phyloP scores from a whole-genome alignment of 768 basidiomycete species.

The Lactifluus subvellereus region DNA sequence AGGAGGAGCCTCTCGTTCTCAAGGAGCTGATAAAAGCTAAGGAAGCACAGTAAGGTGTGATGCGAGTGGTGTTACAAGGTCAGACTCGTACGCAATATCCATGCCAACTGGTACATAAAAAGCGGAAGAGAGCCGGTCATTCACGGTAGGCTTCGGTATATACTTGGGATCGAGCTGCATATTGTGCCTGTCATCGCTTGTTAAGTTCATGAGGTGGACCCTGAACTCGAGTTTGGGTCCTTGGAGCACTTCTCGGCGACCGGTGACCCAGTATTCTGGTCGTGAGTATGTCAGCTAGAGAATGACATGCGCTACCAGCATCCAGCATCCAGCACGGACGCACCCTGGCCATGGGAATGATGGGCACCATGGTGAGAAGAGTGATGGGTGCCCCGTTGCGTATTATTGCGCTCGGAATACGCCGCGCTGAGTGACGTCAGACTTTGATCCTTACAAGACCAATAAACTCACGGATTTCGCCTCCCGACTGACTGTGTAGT shows the following conservation, averaged over 20 bases:
- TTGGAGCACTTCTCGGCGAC: neutral
- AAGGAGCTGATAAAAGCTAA: conserved; percentile 16
- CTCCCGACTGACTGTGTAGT: neutral
- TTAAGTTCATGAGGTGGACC: conserved; percentile 7
- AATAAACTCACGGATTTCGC: neutral
- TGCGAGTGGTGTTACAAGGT: neutral
- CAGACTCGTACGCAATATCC: conserved; percentile 3
- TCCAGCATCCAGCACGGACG: too few relatives aligned
- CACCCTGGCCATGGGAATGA: too few relatives aligned
- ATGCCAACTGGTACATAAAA: conserved; percentile 5
- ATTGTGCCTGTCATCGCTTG: conserved; percentile 11
- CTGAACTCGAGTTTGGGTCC: neutral
- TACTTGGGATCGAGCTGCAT: conserved; percentile 9
- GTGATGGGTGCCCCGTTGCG: neutral
- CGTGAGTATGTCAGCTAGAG: neutral
- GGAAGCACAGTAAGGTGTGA: neutral
- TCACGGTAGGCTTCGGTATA: conserved; percentile 13
- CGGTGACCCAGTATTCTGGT: conserved; percentile 13
- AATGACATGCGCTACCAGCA: neutral
- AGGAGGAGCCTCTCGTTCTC: conserved; percentile 19
- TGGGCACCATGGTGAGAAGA: too few relatives aligned
- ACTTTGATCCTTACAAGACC: too few relatives aligned
- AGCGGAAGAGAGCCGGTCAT: neutral
- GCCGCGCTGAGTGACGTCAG: neutral
- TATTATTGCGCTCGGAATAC: neutral